Base-by-base conservation (phyloP, 208 protist species). In the Leishmania amazonensis region DNA sequence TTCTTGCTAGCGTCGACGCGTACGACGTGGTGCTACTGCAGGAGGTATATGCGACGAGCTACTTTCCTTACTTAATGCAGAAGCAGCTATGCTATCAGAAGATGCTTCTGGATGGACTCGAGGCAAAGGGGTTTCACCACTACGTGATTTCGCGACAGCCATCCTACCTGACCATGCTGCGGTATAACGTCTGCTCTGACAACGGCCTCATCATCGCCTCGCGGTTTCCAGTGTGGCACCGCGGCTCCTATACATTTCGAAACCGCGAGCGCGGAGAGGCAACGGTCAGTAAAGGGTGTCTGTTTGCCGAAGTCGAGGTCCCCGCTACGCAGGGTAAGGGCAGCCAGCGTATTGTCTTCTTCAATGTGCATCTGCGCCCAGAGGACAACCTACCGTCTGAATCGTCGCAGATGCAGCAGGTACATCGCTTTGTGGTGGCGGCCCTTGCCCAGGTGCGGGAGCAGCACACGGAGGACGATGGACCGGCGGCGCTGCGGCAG, bases 131-230 rank as follows among this genome's bases (percentile, higher is more conserved):
- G 3, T 96, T 97, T 79, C 81, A 83, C 57, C 88, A 98, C 87
- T 96, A 97, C 76, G 94, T 96, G 45, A 93, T 95, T 45, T 93
- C 94, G 0, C 91, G 92, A 17, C 93, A 96, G 83, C 94, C 93
- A 40, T 96, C 93, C 17, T 97, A 96, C 81, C 49, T 79, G 70
- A 96, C 93, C 24, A 95, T 98, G 86, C n/a, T 96, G 71, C 88
- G 85, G 51, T 85, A 95, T 77, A 92, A 89, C 76, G 86, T 97
- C 24, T 80, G 90, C 62, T 95, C 93, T 1, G 93, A 97, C 83
- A 98, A 91, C 81, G 95, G 95, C 40, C 91, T 98, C 24, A 80
- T 98, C 75, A 97, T 98, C 51, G 93, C 91, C 35, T 98, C 95
- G 2, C 88, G 93, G 2, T 96, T 94, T 75, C 95, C 95, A 1